These are phyloP conservation scores for Leptographium radiaticola DNA, from an alignment of 2,329 filamentous ascomycete genomes.

Conservation along the genomic window DNA sequence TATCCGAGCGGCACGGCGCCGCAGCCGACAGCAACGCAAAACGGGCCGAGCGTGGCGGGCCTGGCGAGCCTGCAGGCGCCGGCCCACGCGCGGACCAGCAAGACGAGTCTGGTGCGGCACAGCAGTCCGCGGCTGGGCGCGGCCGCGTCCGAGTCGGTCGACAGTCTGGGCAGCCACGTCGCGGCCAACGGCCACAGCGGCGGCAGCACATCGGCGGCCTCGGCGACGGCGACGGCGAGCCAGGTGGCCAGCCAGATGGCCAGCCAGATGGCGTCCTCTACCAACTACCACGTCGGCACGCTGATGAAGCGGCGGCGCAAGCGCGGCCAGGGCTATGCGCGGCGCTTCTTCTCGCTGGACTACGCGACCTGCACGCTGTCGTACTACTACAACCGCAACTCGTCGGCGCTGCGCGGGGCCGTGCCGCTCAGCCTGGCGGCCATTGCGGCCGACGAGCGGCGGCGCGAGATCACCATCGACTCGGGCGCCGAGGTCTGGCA, in stretches of 20 bases:
- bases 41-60: slow-evolving; percentile 17
- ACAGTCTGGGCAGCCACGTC: slow-evolving; percentile 46
- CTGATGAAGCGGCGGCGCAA: slow-evolving; percentile 85
- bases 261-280: slow-evolving; percentile 9
- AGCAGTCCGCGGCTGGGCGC: slow-evolving; percentile 21
- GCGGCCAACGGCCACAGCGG: slow-evolving; percentile 23
- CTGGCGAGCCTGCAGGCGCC: slow-evolving; percentile 42
- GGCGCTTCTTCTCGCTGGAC: slow-evolving; percentile 90
- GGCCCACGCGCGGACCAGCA: slow-evolving; percentile 25
- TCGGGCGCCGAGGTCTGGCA: slow-evolving; percentile 98
- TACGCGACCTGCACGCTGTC: slow-evolving; percentile 89
- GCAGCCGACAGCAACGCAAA: slow-evolving; percentile 47
- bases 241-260: slow-evolving; percentile 10
- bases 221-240: background rate
- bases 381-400: slow-evolving; percentile 91
- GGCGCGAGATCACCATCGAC: slow-evolving; percentile 88
- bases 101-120: slow-evolving; percentile 39
- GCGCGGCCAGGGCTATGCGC: slow-evolving; percentile 84
- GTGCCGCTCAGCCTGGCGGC: slow-evolving; percentile 86
- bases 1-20: slow-evolving; percentile 76
- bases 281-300: slow-evolving; percentile 67
- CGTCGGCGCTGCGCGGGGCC: slow-evolving; percentile 79
- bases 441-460: slow-evolving; percentile 76
- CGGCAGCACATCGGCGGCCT: background rate
- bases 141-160: slow-evolving; percentile 38